phyloP scores from a whole-genome alignment of 2,329 filamentous ascomycete species.

The Beauveria scarabaeidicola region DNA sequence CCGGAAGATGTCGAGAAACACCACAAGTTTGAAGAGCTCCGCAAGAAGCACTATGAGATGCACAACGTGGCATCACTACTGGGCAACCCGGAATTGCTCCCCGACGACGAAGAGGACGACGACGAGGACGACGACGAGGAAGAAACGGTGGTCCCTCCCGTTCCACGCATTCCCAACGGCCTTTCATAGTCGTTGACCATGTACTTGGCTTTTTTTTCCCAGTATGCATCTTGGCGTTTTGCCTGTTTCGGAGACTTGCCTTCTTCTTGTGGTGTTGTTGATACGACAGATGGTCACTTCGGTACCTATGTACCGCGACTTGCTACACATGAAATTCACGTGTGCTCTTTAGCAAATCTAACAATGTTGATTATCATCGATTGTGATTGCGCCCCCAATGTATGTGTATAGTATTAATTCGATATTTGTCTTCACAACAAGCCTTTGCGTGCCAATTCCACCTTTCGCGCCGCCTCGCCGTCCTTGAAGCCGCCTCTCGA shows the following conservation, averaged over 20 bases:
- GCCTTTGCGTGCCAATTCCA: slow-evolving; percentile 73
- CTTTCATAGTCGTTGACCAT: slow-evolving; percentile 18
- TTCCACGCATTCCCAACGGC: slow-evolving; percentile 38
- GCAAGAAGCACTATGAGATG: slow-evolving; percentile 99
- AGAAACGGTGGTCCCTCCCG: slow-evolving; percentile 28
- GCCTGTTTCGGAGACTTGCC: not conserved
- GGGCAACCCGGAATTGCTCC: slow-evolving; percentile 62
- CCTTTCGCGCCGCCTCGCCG: slow-evolving; percentile 64
- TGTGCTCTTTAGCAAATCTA: not conserved
- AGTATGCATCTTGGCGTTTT: slow-evolving; percentile 3
- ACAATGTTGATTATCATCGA: slow-evolving; percentile 5
- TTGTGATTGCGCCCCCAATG: not conserved
- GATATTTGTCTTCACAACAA: slow-evolving; percentile 42
- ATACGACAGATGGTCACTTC: not conserved
- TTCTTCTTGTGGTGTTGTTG: not conserved
- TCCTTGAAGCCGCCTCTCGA: slow-evolving; percentile 67
- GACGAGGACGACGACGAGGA: slow-evolving; percentile 41
- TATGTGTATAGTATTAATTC: not conserved
- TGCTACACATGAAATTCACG: not conserved
- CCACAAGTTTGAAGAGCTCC: slow-evolving; percentile 76
- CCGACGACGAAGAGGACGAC: slow-evolving; percentile 55
- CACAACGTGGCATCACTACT: slow-evolving; percentile 82
- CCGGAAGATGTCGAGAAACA: slow-evolving; percentile 85
- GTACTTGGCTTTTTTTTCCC: not conserved
- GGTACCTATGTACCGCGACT: not conserved